phyloP scores from a whole-genome alignment of 768 basidiomycete genomes.

The Lactarius pseudohatsudake region DNA sequence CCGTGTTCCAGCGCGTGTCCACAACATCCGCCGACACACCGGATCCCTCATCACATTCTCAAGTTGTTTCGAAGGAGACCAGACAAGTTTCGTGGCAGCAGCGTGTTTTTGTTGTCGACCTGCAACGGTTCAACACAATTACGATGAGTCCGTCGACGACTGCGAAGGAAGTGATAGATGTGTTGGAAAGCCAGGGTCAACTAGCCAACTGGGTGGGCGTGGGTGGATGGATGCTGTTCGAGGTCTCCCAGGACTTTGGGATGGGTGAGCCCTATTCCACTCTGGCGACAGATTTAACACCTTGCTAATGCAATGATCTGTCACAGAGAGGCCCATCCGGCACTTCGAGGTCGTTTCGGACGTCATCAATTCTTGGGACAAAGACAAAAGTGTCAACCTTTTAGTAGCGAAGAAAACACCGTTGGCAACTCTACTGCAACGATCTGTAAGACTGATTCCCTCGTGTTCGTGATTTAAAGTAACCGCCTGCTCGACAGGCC shows the following conservation, averaged over 20 bases:
- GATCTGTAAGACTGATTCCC: constrained; percentile 47
- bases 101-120: constrained; percentile 73
- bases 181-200: constrained; percentile 64
- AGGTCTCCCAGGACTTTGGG: constrained; percentile 87
- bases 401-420: constrained; percentile 78
- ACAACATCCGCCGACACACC: constrained; percentile 38
- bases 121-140: constrained; percentile 73
- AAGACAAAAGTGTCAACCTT: constrained; percentile 73
- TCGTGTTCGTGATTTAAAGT: constrained; percentile 11
- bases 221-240: constrained; percentile 88
- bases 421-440: constrained; percentile 57
- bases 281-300: background rate
- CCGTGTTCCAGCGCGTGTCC: constrained; percentile 36
- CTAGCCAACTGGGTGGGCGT: constrained; percentile 56
- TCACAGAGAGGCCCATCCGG: constrained; percentile 82
- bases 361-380: constrained; percentile 85
- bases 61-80: constrained; percentile 16
- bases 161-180: constrained; percentile 69
- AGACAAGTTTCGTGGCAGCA: constrained; percentile 49
- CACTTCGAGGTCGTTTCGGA: constrained; percentile 82
- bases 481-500: constrained; percentile 42
- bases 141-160: constrained; percentile 66
- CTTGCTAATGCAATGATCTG: background rate
- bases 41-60: constrained; percentile 15
- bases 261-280: constrained; percentile 67